Evolutionary conservation across 768 basidiomycete species (phyloP).

Genomic region (Agrocybe praecox): DNA sequence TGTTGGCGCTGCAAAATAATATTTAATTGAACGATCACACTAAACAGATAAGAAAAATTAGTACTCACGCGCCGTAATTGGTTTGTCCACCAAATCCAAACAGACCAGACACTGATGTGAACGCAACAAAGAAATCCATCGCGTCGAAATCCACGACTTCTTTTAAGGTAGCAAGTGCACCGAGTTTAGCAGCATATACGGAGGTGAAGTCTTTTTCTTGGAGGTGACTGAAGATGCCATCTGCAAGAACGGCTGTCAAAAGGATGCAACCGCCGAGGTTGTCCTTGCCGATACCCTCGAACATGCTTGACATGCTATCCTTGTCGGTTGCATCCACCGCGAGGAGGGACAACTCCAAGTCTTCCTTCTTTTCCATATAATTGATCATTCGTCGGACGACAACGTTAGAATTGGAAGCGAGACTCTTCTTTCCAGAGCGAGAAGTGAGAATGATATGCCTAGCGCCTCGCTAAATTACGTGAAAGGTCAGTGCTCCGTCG

Average conservation of each 20-base stretch:
- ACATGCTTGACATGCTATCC: conserved; percentile 17
- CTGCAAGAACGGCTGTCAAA: conserved; percentile 30
- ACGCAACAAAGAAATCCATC: conserved; percentile 37
- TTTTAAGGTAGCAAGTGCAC: conserved; percentile 26
- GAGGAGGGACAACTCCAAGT: conserved; percentile 31
- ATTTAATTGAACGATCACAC: neutral
- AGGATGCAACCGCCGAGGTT: conserved; percentile 33
- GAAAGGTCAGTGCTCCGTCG: neutral
- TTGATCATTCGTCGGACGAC: conserved; percentile 25
- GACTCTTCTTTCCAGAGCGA: conserved; percentile 29
- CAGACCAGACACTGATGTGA: conserved; percentile 31
- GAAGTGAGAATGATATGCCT: conserved; percentile 37
- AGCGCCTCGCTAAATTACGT: conserved; percentile 32
- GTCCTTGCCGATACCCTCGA: conserved; percentile 17
- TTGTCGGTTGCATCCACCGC: conserved; percentile 30
- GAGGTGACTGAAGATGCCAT: conserved; percentile 31
- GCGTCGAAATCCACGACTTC: conserved; percentile 22
- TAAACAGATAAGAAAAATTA: neutral
- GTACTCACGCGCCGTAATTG: conserved; percentile 35
- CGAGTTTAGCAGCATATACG: conserved; percentile 29
- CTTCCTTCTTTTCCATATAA: conserved; percentile 28
- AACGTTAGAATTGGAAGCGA: conserved; percentile 23
- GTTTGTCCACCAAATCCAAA: conserved; percentile 40
- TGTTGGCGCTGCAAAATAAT: conserved; percentile 33
- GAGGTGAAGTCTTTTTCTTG: conserved; percentile 27